Conservation (phyloP, 2,329 filamentous ascomycete genomes). For the Escovopsis sp. region DNA sequence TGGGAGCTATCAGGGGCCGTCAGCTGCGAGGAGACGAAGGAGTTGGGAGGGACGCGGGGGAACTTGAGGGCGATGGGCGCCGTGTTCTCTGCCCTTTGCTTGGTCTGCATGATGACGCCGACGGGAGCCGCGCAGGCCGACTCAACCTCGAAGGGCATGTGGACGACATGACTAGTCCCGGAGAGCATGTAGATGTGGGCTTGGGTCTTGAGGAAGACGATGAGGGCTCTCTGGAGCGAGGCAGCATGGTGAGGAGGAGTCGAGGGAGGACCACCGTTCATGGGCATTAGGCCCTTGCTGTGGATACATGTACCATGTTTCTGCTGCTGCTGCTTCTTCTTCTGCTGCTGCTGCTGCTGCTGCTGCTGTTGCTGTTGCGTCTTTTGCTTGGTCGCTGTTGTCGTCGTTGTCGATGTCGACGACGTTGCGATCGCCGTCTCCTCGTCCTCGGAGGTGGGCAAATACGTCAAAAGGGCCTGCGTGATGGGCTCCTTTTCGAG, state of each 20-base stretch:
- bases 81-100: conserved; percentile 37
- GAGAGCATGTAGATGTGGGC: conserved; percentile 86
- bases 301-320: conserved; percentile 1
- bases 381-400: conserved; percentile 1
- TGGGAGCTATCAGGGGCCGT: conserved; percentile 36
- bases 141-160: conserved; percentile 90
- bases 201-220: conserved; percentile 84
- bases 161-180: conserved; percentile 75
- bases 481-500: conserved; percentile 72
- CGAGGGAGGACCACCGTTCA: too few species aligned
- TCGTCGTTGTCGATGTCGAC: too few species aligned
- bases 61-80: conserved; percentile 39
- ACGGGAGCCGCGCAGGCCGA: conserved; percentile 66
- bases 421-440: too few species aligned
- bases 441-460: conserved; percentile 40
- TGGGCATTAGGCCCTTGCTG: conserved; percentile 1
- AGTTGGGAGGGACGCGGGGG: conserved; percentile 59
- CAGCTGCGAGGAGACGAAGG: conserved; percentile 59
- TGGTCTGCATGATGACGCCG: conserved; percentile 78
- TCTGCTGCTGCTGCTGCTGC: too few species aligned
- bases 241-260: conserved; percentile 7
- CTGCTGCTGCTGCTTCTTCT: neutral
- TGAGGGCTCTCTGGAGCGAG: conserved; percentile 50
- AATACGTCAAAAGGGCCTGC: conserved; percentile 77
- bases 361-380: too few species aligned